These are phyloP conservation scores for Anthoceros angustus DNA, from an alignment of 225 moss, liverwort and hornwort genomes.

Conservation along the genomic window DNA sequence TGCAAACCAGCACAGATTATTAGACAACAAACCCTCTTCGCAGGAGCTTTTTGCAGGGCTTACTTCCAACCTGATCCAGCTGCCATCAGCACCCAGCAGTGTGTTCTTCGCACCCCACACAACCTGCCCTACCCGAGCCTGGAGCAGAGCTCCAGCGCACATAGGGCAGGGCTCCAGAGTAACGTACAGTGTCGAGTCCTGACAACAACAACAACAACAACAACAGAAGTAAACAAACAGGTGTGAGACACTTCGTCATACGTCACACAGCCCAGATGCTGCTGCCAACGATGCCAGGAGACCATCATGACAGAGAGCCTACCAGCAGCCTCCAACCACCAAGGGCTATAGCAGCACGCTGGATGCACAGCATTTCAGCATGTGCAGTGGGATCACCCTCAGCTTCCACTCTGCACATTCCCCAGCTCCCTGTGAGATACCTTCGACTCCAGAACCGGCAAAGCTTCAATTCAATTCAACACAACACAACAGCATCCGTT, in stretches of 20 bases:
- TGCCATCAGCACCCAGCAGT: slow-evolving; percentile 83
- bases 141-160: slow-evolving; percentile 94
- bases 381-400: slow-evolving; percentile 78
- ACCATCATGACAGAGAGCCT: neutral
- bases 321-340: slow-evolving; percentile 79
- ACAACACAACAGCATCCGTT: neutral
- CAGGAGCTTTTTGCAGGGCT: neutral
- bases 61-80: slow-evolving; percentile 55
- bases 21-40: neutral
- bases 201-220: no score
- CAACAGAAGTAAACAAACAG: neutral
- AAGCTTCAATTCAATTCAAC: no score
- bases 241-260: no score
- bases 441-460: neutral
- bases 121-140: slow-evolving; percentile 65
- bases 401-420: slow-evolving; percentile 62
- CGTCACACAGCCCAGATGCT: neutral
- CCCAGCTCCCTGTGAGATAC: neutral
- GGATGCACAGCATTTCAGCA: slow-evolving; percentile 89
- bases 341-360: slow-evolving; percentile 40
- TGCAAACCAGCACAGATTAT: neutral
- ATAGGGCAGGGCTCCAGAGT: slow-evolving; percentile 92
- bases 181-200: slow-evolving; percentile 75
- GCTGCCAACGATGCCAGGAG: neutral
- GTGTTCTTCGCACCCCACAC: slow-evolving; percentile 85